Percentiles rank a stretch among this genome's conserved stretches.
Conservation (phyloP, 2,329 filamentous ascomycete genomes). For the Aspergillus sp. region DNA sequence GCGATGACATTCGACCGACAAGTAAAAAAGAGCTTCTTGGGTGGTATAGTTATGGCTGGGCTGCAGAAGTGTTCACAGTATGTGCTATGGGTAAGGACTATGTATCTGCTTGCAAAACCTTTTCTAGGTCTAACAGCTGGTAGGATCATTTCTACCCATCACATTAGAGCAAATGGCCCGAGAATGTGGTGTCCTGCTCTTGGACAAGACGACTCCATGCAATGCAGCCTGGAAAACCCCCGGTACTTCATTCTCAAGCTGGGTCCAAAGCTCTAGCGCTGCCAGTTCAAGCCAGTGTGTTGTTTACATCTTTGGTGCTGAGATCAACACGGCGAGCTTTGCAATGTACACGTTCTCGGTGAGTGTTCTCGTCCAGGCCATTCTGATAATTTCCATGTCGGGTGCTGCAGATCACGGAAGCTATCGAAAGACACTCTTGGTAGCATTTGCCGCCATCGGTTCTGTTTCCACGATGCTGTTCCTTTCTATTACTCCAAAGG, state of each 20-base stretch:
- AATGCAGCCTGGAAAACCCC: conserved; percentile 57
- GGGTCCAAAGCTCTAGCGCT: conserved; percentile 8
- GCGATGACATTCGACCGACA: conserved; percentile 86
- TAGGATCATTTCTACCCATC: conserved; percentile 93
- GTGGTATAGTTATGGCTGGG: conserved; percentile 97
- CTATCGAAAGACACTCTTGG: conserved; percentile 83
- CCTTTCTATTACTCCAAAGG: conserved; percentile 69
- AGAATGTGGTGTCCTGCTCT: conserved; percentile 83
- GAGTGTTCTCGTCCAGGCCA: conserved; percentile 82
- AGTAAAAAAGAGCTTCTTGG: conserved; percentile 83
- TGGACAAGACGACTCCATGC: conserved; percentile 75
- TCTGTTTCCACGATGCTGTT: conserved; percentile 85
- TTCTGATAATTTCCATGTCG: conserved; percentile 94
- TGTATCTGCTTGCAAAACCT: not conserved
- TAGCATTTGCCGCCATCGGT: conserved; percentile 81
- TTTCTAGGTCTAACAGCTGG: conserved; percentile 17
- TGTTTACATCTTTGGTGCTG: conserved; percentile 74
- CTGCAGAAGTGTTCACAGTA: conserved; percentile 93
- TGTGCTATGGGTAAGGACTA: conserved; percentile 67
- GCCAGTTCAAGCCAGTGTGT: conserved; percentile 67
- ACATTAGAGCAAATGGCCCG: conserved; percentile 89
- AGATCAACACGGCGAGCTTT: conserved; percentile 95
- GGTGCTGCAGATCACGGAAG: conserved; percentile 92
- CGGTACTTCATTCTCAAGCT: not conserved
- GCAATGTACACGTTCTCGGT: conserved; percentile 98